Evolutionary conservation across 495 filamentous ascomycete genomes (phyloP), one percentile per base, ranked within the genome.

Genomic region (Lophiotrema nucula): DNA sequence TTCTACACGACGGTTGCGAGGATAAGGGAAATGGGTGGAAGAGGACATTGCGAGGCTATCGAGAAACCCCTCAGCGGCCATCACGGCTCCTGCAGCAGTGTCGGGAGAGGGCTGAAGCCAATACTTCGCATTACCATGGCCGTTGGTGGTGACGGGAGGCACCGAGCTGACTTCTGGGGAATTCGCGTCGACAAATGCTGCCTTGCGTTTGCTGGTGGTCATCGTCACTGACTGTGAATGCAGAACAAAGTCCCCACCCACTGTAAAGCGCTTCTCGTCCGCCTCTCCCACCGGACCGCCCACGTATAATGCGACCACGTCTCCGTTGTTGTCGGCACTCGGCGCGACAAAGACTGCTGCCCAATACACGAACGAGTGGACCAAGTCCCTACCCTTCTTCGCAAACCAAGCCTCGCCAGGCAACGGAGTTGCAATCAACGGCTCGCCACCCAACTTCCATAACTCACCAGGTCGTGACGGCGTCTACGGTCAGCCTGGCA

Each of bases 331-430:
- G 24, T 65, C 68, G 23, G 67, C 64, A 33, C 57, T 68, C 26
- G 56, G 62, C 44, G 50, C 60, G 27, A 61, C 64, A 27, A 56
- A 61, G n/a, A 53, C 59, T 23, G 67, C 67, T 26, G 60, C 62
- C 15, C 63, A 71, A 16, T 63, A 68, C 49, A 69, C 68, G 5
- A 68, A 61, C 56, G 69, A 71, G 53, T 71, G 67, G 67, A 65
- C 69, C 15, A 71, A 68, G 47, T 65, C 67, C 6, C 35, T 69
- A 3, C 64, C 68, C 16, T 62, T 62, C 27, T 66, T 67, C 50
- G 46, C 56, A 18, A 65, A 64, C 26, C 60, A 57, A 24, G 55
- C 53, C 23, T 59, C 60, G n/a, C 52, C 53, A 19, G 45, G 45
- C 22, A 62, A 60, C 53, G 58, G 47, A 35, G 56, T 63, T 27